A percentile compares a stretch with the other conserved stretches of the same genome.
Evolutionary conservation across 257 asterid genomes (phyloP).

Genomic region (Solanum arcanum): DNA sequence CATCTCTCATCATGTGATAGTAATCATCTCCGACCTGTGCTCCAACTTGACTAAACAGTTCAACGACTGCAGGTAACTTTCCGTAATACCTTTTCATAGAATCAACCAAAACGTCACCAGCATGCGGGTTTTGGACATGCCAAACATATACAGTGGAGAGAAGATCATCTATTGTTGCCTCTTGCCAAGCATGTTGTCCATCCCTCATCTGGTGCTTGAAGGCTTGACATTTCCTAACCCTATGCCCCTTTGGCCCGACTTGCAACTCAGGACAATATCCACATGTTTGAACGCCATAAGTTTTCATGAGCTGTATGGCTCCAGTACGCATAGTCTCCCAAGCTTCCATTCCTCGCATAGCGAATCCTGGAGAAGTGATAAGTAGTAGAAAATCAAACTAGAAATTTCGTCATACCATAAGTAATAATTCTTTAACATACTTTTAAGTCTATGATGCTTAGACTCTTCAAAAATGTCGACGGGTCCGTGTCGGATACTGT

Average conservation of each 20-base stretch:
- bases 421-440: neutral
- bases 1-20: constrained; percentile 27
- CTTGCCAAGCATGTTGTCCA: constrained; percentile 83
- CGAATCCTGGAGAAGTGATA: constrained; percentile 22
- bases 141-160: constrained; percentile 48
- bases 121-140: constrained; percentile 29
- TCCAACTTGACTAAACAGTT: constrained; percentile 56
- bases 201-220: constrained; percentile 84
- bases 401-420: neutral
- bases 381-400: neutral
- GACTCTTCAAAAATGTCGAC: neutral
- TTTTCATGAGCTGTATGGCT: constrained; percentile 33
- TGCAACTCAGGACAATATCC: constrained; percentile 69
- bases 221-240: constrained; percentile 62
- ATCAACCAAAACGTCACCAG: constrained; percentile 18
- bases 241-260: constrained; percentile 75
- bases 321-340: constrained; percentile 38
- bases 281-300: constrained; percentile 45
- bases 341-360: constrained; percentile 41
- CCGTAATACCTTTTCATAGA: constrained; percentile 52
- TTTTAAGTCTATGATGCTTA: neutral
- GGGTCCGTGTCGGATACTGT: neutral
- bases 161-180: constrained; percentile 48
- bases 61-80: constrained; percentile 56
- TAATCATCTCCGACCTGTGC: constrained; percentile 33